Evolutionary conservation across 163 green algal genomes (phyloP).

Genomic region (Prototheca wickerhamii): DNA sequence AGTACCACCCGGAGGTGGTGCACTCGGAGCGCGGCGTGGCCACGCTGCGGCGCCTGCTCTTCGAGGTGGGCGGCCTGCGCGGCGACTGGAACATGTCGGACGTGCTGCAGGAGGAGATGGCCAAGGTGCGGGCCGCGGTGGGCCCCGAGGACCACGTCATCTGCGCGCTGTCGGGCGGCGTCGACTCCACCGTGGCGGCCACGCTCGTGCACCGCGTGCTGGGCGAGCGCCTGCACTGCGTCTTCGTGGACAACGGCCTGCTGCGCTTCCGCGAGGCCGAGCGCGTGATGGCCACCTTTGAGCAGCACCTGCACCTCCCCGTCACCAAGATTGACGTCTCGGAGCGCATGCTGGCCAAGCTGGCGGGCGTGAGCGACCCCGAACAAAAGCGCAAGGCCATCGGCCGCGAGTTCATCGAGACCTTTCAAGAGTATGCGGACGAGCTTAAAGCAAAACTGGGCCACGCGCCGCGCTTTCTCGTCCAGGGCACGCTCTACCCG

Average conservation of each 20-base stretch:
- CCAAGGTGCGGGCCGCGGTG: constrained; percentile 53
- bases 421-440: constrained; percentile 70
- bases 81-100: constrained; percentile 92
- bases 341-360: constrained; percentile 66
- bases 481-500: constrained; percentile 94
- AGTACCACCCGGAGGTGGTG: constrained; percentile 96
- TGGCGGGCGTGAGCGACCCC: constrained; percentile 84
- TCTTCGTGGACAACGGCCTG: constrained; percentile 99
- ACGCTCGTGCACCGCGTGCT: constrained; percentile 86
- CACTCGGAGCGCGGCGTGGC: constrained; percentile 73
- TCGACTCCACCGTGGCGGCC: constrained; percentile 96
- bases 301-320: constrained; percentile 91
- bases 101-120: constrained; percentile 89
- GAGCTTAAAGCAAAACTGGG: constrained; percentile 67
- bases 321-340: constrained; percentile 87
- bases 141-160: constrained; percentile 86
- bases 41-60: constrained; percentile 76
- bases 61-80: constrained; percentile 63
- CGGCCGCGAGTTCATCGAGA: constrained; percentile 89
- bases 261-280: constrained; percentile 86
- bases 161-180: constrained; percentile 94
- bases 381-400: constrained; percentile 97
- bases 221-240: constrained; percentile 93
- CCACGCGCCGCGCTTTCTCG: constrained; percentile 77
- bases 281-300: constrained; percentile 94